Evolutionary conservation across 202 grass and related monocot genomes (phyloP).

Genomic region (Schoenoplectus triqueter): DNA sequence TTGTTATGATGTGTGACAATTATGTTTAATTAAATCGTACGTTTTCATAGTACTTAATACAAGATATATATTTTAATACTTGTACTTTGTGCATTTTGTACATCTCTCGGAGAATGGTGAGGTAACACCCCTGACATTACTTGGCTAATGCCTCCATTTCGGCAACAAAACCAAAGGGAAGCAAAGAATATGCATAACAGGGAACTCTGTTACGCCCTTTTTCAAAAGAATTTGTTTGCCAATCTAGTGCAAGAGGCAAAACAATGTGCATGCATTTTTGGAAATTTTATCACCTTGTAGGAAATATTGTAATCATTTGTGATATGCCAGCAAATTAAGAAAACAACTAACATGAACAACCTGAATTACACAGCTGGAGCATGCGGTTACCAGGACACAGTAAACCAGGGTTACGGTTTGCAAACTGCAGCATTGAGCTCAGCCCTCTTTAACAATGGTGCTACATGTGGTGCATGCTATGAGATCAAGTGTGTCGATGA

Average conservation of each 20-base stretch:
- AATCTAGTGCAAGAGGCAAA: neutral
- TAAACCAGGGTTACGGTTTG: conserved; percentile 70
- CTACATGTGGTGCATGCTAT: conserved; percentile 70
- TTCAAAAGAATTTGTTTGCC: neutral
- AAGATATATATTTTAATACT: neutral
- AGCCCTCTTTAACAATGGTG: conserved; percentile 53
- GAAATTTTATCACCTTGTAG: neutral
- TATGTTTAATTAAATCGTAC: neutral
- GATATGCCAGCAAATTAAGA: neutral
- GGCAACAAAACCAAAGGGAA: neutral
- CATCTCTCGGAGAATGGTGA: neutral
- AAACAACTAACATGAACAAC: neutral
- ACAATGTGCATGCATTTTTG: neutral
- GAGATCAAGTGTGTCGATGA: conserved; percentile 65
- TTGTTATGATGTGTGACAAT: neutral
- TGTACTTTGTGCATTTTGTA: neutral
- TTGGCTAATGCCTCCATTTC: neutral
- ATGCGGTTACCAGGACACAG: conserved; percentile 80
- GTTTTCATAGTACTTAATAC: neutral
- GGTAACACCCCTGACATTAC: neutral
- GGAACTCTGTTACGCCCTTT: neutral
- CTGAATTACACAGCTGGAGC: conserved; percentile 47
- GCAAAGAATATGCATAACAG: neutral
- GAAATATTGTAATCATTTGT: neutral
- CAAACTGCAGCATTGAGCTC: conserved; percentile 75